Evolutionary conservation across 1,284 basidiomycete genomes (phyloP).

Genomic region (Ustilago nuda): DNA sequence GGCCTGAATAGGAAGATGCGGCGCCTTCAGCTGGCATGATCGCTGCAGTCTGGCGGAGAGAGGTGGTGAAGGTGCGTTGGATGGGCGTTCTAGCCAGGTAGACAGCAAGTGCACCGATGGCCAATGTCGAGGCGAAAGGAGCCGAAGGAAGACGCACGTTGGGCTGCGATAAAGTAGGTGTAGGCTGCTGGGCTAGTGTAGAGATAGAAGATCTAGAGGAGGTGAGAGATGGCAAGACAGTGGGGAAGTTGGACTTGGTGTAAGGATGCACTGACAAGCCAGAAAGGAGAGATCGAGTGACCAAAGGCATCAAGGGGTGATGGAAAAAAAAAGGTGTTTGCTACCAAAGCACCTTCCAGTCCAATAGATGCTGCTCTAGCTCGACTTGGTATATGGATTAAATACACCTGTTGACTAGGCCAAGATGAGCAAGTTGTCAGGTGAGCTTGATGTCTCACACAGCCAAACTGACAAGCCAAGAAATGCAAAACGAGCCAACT

Average conservation of each 20-base stretch:
- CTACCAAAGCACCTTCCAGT: slow-evolving; percentile 4
- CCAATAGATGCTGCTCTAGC: neutral
- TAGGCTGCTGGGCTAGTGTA: neutral
- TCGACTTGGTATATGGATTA: neutral
- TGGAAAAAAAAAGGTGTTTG: neutral
- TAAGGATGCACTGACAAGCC: slow-evolving; percentile 33
- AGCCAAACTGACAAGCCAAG: slow-evolving; percentile 5
- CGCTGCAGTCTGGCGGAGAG: slow-evolving; percentile 3
- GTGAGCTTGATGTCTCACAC: slow-evolving; percentile 1
- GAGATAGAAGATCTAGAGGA: slow-evolving; percentile 11
- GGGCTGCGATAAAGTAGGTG: neutral
- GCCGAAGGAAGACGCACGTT: slow-evolving; percentile 13
- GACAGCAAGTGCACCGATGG: slow-evolving; percentile 16
- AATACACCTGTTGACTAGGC: neutral
- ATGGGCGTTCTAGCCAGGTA: slow-evolving; percentile 8
- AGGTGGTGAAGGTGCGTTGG: slow-evolving; percentile 24
- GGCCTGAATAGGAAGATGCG: slow-evolving; percentile 1
- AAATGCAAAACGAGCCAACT: slow-evolving; percentile 12
- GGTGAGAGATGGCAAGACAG: slow-evolving; percentile 13
- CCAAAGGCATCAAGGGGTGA: slow-evolving; percentile 35
- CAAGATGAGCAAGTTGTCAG: no score
- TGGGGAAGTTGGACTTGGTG: slow-evolving; percentile 13
- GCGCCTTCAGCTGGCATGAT: slow-evolving; percentile 39
- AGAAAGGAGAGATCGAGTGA: slow-evolving; percentile 16
- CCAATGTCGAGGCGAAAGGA: slow-evolving; percentile 17